Conservation (phyloP, 1,284 basidiomycete genomes). For the Cryptococcus hybrid region DNA sequence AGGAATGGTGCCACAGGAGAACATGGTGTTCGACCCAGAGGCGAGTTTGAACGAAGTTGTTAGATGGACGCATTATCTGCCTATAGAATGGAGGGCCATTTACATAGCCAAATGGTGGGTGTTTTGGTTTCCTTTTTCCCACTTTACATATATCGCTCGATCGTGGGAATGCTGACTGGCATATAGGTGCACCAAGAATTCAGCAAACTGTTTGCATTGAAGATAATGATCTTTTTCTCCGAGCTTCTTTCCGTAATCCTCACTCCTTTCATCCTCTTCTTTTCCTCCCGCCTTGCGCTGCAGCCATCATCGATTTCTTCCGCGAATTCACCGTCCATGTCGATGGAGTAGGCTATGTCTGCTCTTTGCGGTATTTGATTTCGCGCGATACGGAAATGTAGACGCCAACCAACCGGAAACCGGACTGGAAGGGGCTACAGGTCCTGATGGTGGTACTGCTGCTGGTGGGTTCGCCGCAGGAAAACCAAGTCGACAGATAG, state of each 20-base stretch:
- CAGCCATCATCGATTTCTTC: conserved; percentile 91
- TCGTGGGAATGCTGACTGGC: neutral
- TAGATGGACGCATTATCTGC: conserved; percentile 92
- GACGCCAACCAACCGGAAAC: neutral
- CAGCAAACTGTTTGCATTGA: conserved; percentile 83
- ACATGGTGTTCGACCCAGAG: conserved; percentile 90
- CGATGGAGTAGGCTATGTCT: conserved; percentile 93
- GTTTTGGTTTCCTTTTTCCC: neutral
- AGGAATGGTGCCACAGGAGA: conserved; percentile 97
- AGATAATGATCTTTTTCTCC: conserved; percentile 77
- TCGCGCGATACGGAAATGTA: conserved; percentile 58
- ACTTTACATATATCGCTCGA: neutral
- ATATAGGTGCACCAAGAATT: conserved; percentile 81
- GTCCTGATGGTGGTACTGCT: neutral
- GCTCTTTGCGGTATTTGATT: conserved; percentile 97
- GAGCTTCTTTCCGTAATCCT: conserved; percentile 88
- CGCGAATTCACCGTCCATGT: conserved; percentile 95
- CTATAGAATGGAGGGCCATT: conserved; percentile 84
- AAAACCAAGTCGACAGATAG: neutral
- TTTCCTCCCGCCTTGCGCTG: conserved; percentile 85
- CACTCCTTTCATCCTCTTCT: conserved; percentile 92
- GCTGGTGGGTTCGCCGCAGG: neutral
- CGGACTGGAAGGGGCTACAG: neutral
- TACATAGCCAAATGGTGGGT: conserved; percentile 81
- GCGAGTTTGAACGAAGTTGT: conserved; percentile 86